A percentile compares a stretch with the other conserved stretches of the same genome.
phyloP scores from a whole-genome alignment of 2,329 filamentous ascomycete genomes.

The Aspergillus sp. region DNA sequence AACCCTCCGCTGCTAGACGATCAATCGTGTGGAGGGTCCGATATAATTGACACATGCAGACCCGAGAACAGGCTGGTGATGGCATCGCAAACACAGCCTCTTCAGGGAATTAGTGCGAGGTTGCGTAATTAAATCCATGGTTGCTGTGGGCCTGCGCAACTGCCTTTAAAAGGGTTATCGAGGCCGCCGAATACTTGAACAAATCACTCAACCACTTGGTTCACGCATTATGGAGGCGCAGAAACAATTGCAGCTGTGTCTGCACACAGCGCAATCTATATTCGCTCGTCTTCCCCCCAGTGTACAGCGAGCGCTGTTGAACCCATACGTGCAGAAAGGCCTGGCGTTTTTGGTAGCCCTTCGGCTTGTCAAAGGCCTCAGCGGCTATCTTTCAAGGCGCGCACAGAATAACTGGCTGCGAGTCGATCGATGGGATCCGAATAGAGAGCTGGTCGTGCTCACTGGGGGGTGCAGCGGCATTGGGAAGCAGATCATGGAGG shows the following conservation, averaged over 20 bases:
- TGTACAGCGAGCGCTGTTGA: constrained; percentile 1
- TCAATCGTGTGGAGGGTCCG: neutral
- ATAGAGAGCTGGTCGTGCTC: constrained; percentile 10
- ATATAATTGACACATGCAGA: no score
- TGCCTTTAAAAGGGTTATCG: neutral
- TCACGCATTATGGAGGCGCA: neutral
- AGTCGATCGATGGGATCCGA: constrained; percentile 5
- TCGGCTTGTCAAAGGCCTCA: neutral
- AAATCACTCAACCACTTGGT: neutral
- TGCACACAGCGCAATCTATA: constrained; percentile 1
- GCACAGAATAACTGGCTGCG: constrained; percentile 1
- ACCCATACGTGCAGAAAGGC: constrained; percentile 1
- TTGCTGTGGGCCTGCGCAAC: no score
- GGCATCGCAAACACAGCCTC: neutral
- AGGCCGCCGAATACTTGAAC: neutral
- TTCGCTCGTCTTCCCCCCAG: neutral
- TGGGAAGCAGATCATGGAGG: constrained; percentile 12
- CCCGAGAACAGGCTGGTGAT: no score
- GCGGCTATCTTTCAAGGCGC: constrained; percentile 1
- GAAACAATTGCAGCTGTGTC: neutral
- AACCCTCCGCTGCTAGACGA: neutral
- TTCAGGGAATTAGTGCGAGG: neutral
- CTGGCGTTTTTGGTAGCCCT: neutral
- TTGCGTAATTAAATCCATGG: constrained; percentile 1
- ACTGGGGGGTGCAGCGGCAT: constrained; percentile 14